Base-by-base conservation (phyloP, 495 filamentous ascomycete genomes). In the Elasticomyces elasticus region DNA sequence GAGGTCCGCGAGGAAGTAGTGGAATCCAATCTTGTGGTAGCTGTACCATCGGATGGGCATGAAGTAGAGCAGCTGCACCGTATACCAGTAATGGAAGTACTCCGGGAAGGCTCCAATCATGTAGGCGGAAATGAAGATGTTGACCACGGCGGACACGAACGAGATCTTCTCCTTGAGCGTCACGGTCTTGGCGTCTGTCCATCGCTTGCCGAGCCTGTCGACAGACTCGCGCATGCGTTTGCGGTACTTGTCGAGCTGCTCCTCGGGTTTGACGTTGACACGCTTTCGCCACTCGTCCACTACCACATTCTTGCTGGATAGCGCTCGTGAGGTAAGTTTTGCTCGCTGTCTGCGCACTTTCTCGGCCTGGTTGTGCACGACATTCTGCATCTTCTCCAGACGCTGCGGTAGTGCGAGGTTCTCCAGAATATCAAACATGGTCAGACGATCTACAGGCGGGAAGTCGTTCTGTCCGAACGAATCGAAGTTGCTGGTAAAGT, bases 1-100 rank as follows among this genome's bases (percentile, higher is more conserved):
- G 35, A 97, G 81, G 67, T 97, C 92, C 55, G 89, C 90, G 35
- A 98, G 69, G 72, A 98, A 98, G 72, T 98, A 98, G 70, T 98
- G 92, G 61, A 90, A 96, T 25, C 90, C 92, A 46, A 80, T 81
- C 60, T 82, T 80, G 59, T 87, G 87, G 72, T 98, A 98, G 50
- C 84, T 85, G 69, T 86, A 94, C 66, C 79, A 91, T 23, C 92
- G 85, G 62, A 97, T 85, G 17, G 92, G 92, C 91, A 97, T 95
- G 67, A 94, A 98, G 69, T 95, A 95, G 51, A 43, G 47, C 20
- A 71, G 64, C 46, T 71, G 69, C 11, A 54, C 52, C 25, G 87
- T 89, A 69, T 94, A 98, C 92, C 92, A 98, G 49, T 83, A 67
- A 59, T 95, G 89, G 70, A 98, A 94, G 66, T 78, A 82, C 58